phyloP scores from a whole-genome alignment of 225 moss, liverwort and hornwort species.

The Physcomitrium patens region DNA sequence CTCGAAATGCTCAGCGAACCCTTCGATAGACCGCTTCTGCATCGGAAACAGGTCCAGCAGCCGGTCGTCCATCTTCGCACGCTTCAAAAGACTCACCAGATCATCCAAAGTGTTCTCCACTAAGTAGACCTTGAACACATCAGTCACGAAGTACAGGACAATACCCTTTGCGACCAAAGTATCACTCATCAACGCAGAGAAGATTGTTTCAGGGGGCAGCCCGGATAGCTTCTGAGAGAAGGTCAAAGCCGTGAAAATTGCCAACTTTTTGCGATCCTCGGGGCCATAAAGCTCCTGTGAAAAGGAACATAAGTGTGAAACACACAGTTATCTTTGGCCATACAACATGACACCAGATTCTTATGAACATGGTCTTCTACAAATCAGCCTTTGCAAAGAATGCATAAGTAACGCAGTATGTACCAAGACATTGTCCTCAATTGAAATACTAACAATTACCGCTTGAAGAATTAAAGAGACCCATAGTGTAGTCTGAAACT shows the following conservation, averaged over 20 bases:
- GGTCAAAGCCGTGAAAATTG: conserved; percentile 78
- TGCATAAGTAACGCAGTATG: too few relatives aligned
- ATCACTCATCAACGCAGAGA: conserved; percentile 71
- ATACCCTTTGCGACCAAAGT: conserved; percentile 74
- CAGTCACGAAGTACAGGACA: conserved; percentile 74
- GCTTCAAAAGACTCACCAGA: conserved; percentile 71
- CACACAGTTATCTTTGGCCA: not conserved
- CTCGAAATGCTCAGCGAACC: conserved; percentile 81
- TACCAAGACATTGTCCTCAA: too few relatives aligned
- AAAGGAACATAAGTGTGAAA: not conserved
- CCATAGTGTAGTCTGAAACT: too few relatives aligned
- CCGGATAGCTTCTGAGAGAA: conserved; percentile 86
- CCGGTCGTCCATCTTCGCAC: conserved; percentile 83
- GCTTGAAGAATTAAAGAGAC: too few relatives aligned
- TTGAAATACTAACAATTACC: too few relatives aligned
- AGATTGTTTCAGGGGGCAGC: conserved; percentile 81
- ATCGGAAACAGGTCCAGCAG: conserved; percentile 77
- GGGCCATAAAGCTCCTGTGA: conserved; percentile 72
- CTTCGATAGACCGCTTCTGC: conserved; percentile 79
- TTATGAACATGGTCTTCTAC: too few relatives aligned
- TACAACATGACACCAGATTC: too few relatives aligned
- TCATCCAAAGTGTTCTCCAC: conserved; percentile 84
- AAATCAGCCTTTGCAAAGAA: too few relatives aligned
- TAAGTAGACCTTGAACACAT: conserved; percentile 74
- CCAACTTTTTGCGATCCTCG: conserved; percentile 79